Percentiles rank a stretch among this genome's conserved stretches.
These are phyloP conservation scores for Penicillium nordicum DNA, from an alignment of 2,329 filamentous ascomycete genomes.

Conservation along the genomic window DNA sequence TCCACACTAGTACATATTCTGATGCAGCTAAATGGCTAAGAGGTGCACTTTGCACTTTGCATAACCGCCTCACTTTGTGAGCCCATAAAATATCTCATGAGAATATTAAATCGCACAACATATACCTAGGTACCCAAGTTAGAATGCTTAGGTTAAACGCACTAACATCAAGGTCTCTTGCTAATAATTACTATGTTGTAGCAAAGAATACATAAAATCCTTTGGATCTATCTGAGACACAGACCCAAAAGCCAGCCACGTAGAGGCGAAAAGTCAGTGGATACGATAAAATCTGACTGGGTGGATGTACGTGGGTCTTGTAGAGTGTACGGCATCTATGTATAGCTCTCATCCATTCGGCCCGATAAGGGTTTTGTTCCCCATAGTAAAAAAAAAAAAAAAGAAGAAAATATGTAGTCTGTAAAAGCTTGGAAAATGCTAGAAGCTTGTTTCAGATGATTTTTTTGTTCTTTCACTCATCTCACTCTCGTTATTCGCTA, in stretches of 20 bases:
- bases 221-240: conserved; percentile 2
- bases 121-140: neutral
- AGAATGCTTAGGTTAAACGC: neutral
- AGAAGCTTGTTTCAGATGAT: neutral
- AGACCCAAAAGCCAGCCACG: neutral
- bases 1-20: neutral
- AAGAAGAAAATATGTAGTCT: neutral
- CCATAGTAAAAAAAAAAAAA: neutral
- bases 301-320: neutral
- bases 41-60: neutral
- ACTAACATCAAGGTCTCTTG: neutral
- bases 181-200: neutral
- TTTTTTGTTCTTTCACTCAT: conserved; percentile 3
- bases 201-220: neutral
- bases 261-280: neutral
- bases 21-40: neutral
- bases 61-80: neutral
- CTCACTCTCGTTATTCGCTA: conserved; percentile 1
- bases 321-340: neutral
- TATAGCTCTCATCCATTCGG: conserved; percentile 1
- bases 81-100: neutral
- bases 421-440: neutral
- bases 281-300: neutral
- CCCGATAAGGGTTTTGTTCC: conserved; percentile 1
- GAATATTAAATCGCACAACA: neutral